phyloP scores from a whole-genome alignment of 345 rosid genomes.

The Iberis pinnata region DNA sequence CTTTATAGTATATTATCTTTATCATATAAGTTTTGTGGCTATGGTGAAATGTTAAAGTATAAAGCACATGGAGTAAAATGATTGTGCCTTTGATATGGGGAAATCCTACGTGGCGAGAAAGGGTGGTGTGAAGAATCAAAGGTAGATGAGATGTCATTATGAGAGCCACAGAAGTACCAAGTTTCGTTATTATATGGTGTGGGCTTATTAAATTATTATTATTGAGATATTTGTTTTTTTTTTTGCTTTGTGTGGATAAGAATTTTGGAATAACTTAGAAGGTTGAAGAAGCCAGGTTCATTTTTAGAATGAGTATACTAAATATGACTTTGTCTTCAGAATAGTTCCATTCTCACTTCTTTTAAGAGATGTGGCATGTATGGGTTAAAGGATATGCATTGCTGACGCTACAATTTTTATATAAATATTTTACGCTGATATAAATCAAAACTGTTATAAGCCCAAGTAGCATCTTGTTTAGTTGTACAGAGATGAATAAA shows the following conservation, averaged over 20 bases:
- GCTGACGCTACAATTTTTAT: background rate
- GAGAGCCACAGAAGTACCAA: conserved; percentile 16
- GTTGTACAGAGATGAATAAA: too few species aligned
- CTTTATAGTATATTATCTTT: background rate
- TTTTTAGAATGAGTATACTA: background rate
- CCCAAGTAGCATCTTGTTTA: too few species aligned
- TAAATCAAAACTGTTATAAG: too few species aligned
- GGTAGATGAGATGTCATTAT: conserved; percentile 26
- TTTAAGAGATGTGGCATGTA: conserved; percentile 1
- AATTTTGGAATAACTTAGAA: conserved; percentile 1
- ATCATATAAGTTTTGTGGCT: background rate
- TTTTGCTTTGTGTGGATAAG: conserved; percentile 17
- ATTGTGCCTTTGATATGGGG: conserved; percentile 12
- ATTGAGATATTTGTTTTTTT: background rate
- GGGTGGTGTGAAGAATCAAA: conserved; percentile 29
- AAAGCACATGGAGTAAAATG: conserved; percentile 4
- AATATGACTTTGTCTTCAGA: too few species aligned
- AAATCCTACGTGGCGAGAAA: conserved; percentile 18
- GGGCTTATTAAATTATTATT: too few species aligned
- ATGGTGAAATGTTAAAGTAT: too few species aligned
- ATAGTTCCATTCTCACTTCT: background rate
- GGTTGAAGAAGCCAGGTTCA: conserved; percentile 7
- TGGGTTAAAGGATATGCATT: conserved; percentile 5
- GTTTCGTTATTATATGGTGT: background rate
- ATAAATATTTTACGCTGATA: too few species aligned